These are phyloP conservation scores for Podospora anserina DNA, from an alignment of 495 filamentous ascomycete species.

Conservation along the genomic window DNA sequence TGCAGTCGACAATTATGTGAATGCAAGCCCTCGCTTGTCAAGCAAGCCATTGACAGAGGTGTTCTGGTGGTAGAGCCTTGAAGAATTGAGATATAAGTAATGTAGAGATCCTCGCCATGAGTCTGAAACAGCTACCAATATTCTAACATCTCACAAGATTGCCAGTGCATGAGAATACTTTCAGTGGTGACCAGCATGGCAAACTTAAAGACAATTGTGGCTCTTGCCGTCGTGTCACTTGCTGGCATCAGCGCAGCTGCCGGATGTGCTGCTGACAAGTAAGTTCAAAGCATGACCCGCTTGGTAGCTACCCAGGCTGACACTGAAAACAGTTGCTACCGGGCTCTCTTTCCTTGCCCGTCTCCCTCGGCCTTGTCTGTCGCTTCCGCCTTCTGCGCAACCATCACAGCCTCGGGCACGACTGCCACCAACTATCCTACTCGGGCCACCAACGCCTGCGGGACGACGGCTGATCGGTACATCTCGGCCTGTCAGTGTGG, in stretches of 20 bases:
- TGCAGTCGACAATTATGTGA: not conserved
- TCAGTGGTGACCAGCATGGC: not conserved
- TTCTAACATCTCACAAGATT: no score
- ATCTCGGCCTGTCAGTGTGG: conserved; percentile 25
- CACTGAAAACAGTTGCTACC: conserved; percentile 22
- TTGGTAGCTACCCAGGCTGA: not conserved
- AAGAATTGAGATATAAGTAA: no score
- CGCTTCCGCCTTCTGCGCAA: conserved; percentile 22
- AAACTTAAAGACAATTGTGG: not conserved
- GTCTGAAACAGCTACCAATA: no score
- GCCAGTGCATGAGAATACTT: no score
- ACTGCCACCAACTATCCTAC: conserved; percentile 27
- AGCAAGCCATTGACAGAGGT: not conserved
- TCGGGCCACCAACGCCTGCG: conserved; percentile 23
- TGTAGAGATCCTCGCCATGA: no score
- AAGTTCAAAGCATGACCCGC: not conserved
- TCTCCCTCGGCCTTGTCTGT: conserved; percentile 19
- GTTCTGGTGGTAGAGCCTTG: no score
- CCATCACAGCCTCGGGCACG: conserved; percentile 19
- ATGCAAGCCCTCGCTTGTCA: not conserved
- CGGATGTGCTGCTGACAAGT: conserved; percentile 3
- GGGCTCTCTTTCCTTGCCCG: conserved; percentile 25
- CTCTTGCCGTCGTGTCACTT: not conserved
- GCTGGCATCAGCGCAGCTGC: not conserved
- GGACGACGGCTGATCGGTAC: conserved; percentile 18